Conservation (phyloP, 2,329 filamentous ascomycete genomes). For the Cordyceps militaris region DNA sequence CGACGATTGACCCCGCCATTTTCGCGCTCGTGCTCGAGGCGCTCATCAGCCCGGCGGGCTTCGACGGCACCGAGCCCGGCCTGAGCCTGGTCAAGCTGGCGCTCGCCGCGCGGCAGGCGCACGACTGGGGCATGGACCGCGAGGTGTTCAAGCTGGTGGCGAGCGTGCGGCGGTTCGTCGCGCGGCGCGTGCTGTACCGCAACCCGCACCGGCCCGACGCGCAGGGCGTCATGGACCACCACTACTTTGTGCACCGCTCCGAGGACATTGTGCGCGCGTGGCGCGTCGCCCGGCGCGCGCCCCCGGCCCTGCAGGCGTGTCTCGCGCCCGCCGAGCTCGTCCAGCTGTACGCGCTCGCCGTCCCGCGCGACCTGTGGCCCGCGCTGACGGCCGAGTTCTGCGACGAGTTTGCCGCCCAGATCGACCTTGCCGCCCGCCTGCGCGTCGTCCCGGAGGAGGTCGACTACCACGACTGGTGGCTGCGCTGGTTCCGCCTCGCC, state of each 20-base stretch:
- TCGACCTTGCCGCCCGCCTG: neutral
- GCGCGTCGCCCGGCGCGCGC: neutral
- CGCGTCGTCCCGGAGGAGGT: constrained; percentile 2
- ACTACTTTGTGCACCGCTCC: constrained; percentile 19
- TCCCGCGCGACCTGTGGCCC: constrained; percentile 15
- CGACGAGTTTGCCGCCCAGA: constrained; percentile 8
- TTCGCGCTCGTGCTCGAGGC: constrained; percentile 20
- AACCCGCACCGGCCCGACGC: constrained; percentile 27
- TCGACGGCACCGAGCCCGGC: constrained; percentile 18
- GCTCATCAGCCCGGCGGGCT: constrained; percentile 13
- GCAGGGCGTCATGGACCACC: constrained; percentile 15
- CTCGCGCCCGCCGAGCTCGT: constrained; percentile 9
- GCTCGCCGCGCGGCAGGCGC: constrained; percentile 14
- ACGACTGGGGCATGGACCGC: constrained; percentile 14
- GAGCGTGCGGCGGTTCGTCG: constrained; percentile 19
- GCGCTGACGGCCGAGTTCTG: constrained; percentile 15
- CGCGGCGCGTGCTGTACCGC: constrained; percentile 17
- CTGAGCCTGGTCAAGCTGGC: constrained; percentile 21
- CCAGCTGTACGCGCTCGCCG: constrained; percentile 10
- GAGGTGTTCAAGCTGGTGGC: constrained; percentile 17
- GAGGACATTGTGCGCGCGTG: constrained; percentile 22
- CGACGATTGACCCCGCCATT: constrained; percentile 14
- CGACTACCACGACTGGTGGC: constrained; percentile 14
- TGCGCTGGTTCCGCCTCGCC: constrained; percentile 11
- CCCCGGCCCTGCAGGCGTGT: neutral